phyloP scores from a whole-genome alignment of 139 green algal genomes.

The Astrephomene gubernaculifera region DNA sequence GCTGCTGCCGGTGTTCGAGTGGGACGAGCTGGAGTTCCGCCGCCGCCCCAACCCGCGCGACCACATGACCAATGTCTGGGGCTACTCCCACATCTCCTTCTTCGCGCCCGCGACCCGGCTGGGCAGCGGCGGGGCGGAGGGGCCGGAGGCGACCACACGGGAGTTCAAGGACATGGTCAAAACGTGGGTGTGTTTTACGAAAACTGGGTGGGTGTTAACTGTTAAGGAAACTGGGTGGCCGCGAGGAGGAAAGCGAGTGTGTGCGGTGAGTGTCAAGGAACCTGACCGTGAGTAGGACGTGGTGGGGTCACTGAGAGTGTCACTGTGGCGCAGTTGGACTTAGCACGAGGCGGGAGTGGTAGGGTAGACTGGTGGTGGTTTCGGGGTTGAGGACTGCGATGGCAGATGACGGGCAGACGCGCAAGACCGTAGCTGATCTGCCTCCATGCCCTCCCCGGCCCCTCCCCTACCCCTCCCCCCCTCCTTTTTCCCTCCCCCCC shows the following conservation, averaged over 20 bases:
- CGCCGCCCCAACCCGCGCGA: slow-evolving; percentile 79
- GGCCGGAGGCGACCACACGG: slow-evolving; percentile 67
- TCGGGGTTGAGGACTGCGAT: too few relatives aligned
- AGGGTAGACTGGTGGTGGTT: too few relatives aligned
- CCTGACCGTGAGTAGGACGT: too few relatives aligned
- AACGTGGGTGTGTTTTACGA: too few relatives aligned
- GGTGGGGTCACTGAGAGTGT: too few relatives aligned
- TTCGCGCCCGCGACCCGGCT: slow-evolving; percentile 89
- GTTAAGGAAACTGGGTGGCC: too few relatives aligned
- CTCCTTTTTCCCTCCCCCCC: neutral
- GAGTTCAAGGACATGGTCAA: slow-evolving; percentile 96
- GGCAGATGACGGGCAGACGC: neutral
- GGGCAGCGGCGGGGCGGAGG: slow-evolving; percentile 53
- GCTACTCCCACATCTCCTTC: slow-evolving; percentile 93
- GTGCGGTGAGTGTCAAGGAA: too few relatives aligned
- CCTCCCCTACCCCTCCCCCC: neutral
- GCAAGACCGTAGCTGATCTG: neutral
- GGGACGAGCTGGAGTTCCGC: slow-evolving; percentile 95
- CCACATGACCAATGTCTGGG: slow-evolving; percentile 90
- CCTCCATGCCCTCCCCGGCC: neutral
- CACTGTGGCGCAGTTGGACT: too few relatives aligned
- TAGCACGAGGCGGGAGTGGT: too few relatives aligned
- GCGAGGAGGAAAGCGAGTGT: too few relatives aligned
- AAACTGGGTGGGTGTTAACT: neutral
- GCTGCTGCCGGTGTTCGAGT: slow-evolving; percentile 95